Conservation (phyloP, 495 filamentous ascomycete species). For the Daldinia caldariorum region DNA sequence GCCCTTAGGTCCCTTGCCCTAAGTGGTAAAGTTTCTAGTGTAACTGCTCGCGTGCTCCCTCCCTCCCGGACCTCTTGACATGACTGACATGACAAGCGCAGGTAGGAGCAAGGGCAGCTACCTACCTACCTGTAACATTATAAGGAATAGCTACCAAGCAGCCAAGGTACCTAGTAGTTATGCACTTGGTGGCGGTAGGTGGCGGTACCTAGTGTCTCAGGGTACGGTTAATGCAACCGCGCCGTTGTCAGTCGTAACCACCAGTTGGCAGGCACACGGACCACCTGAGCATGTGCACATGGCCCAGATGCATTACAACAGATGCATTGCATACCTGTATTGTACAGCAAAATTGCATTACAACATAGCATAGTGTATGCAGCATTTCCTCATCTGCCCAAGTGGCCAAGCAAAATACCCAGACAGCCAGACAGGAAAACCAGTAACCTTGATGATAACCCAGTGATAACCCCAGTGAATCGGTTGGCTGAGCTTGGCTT, state of each 20-base stretch:
- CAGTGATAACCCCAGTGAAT: no score
- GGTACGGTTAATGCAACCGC: slow-evolving; percentile 16
- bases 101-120: background rate
- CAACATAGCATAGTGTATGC: background rate
- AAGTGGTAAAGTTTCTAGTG: slow-evolving; percentile 4
- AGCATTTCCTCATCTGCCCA: background rate
- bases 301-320: background rate
- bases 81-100: background rate
- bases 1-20: slow-evolving; percentile 6
- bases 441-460: no score
- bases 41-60: slow-evolving; percentile 8
- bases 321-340: background rate
- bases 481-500: slow-evolving; percentile 18
- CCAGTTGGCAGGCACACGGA: slow-evolving; percentile 19
- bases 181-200: slow-evolving; percentile 7
- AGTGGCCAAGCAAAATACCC: background rate
- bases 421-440: no score
- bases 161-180: no score
- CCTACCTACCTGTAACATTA: no score
- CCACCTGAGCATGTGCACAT: slow-evolving; percentile 3
- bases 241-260: slow-evolving; percentile 32
- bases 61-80: background rate
- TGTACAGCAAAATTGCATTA: no score
- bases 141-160: background rate
- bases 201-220: no score